These are phyloP conservation scores for Rhizomucor miehei DNA, from an alignment of 371 early-diverging fungal genomes.

Conservation along the genomic window DNA sequence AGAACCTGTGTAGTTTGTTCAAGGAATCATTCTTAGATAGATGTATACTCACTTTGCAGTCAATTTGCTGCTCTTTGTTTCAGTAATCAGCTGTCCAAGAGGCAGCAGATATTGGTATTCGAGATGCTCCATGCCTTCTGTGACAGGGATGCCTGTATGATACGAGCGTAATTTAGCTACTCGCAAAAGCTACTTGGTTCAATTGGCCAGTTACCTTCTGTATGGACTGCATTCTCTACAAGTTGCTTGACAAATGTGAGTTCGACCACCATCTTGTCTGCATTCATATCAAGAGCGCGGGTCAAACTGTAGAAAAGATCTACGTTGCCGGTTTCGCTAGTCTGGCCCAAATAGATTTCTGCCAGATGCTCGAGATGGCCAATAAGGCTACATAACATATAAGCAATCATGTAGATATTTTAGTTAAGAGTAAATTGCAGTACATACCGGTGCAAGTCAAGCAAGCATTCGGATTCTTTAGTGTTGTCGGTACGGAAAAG, in stretches of 20 bases:
- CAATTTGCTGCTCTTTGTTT: conserved; percentile 64
- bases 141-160: conserved; percentile 22
- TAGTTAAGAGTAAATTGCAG: not conserved
- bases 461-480: conserved; percentile 56
- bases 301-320: conserved; percentile 56
- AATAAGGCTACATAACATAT: conserved; percentile 34
- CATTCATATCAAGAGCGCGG: conserved; percentile 59
- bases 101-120: conserved; percentile 61
- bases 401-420: not conserved
- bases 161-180: not conserved
- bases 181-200: not conserved
- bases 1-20: not conserved
- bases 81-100: conserved; percentile 46
- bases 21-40: not conserved
- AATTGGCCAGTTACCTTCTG: conserved; percentile 24
- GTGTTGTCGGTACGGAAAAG: conserved; percentile 71
- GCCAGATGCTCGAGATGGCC: conserved; percentile 67
- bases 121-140: conserved; percentile 50
- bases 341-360: conserved; percentile 53
- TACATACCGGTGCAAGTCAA: conserved; percentile 50
- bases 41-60: conserved; percentile 39
- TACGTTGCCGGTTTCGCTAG: conserved; percentile 25
- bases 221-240: conserved; percentile 21
- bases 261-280: conserved; percentile 66
- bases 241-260: conserved; percentile 48